A percentile compares a stretch with the other conserved stretches of the same genome.
Evolutionary conservation across 768 basidiomycete species (phyloP).

Genomic region (Pleurotus platypus): DNA sequence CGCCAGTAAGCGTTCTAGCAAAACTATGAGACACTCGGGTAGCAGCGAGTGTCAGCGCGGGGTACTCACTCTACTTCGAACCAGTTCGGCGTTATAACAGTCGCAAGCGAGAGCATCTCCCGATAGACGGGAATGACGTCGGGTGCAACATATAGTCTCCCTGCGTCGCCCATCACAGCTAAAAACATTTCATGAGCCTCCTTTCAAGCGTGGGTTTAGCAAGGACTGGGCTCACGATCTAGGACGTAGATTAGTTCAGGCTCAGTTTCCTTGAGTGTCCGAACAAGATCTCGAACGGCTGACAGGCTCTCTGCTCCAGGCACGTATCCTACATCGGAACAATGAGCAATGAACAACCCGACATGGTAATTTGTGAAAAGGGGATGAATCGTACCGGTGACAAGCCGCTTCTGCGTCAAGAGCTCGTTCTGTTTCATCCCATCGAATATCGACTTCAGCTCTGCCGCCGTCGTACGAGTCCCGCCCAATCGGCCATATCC

Average conservation of each 20-base stretch:
- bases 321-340: slow-evolving; percentile 63
- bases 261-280: slow-evolving; percentile 52
- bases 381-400: slow-evolving; percentile 58
- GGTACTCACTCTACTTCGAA: slow-evolving; percentile 88
- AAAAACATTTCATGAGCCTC: not conserved
- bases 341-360: not conserved
- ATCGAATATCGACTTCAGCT: slow-evolving; percentile 74
- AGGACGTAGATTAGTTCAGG: slow-evolving; percentile 78
- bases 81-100: slow-evolving; percentile 96
- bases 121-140: slow-evolving; percentile 88
- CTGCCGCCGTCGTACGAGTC: slow-evolving; percentile 69
- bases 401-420: slow-evolving; percentile 62
- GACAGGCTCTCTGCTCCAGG: slow-evolving; percentile 77
- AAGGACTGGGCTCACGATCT: slow-evolving; percentile 64
- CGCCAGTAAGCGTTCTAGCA: slow-evolving; percentile 70
- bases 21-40: slow-evolving; percentile 1
- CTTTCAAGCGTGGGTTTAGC: no score
- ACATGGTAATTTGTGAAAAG: not conserved
- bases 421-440: slow-evolving; percentile 75
- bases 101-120: slow-evolving; percentile 74
- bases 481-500: slow-evolving; percentile 86
- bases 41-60: slow-evolving; percentile 22
- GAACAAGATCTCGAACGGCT: slow-evolving; percentile 60
- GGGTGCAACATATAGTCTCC: slow-evolving; percentile 81
- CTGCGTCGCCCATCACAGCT: slow-evolving; percentile 96